Evolutionary conservation across 306 rosid genomes (phyloP).

Genomic region (Elaeagnus macrophylla): DNA sequence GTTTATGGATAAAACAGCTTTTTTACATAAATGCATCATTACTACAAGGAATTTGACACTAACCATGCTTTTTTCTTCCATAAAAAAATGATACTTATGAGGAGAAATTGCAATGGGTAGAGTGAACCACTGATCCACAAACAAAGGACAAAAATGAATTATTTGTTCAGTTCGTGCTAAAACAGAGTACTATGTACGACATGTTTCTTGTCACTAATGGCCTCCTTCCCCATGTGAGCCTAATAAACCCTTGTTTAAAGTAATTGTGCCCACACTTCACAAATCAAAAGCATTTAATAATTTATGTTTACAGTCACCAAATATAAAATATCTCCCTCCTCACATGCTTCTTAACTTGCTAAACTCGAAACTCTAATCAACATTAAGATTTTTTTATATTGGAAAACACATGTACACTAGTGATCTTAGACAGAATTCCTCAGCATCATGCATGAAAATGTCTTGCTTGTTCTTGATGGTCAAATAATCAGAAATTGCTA

Average conservation of each 20-base stretch:
- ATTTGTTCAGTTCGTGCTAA: background rate
- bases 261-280: constrained; percentile 16
- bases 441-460: background rate
- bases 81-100: no score
- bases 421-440: background rate
- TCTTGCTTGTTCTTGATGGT: background rate
- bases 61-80: no score
- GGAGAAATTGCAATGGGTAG: no score
- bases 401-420: background rate
- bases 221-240: constrained; percentile 35
- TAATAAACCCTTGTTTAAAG: constrained; percentile 19
- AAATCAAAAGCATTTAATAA: background rate
- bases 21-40: no score
- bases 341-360: constrained; percentile 35
- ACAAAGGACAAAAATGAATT: no score
- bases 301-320: background rate
- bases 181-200: background rate
- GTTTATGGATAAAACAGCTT: no score
- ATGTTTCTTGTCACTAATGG: background rate
- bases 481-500: background rate
- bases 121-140: no score
- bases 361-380: background rate
- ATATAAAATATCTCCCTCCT: constrained; percentile 22
- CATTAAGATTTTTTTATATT: background rate
- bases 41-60: no score